These are phyloP conservation scores for Acrasis kona DNA, from an alignment of 78 protist species.

Conservation along the genomic window DNA sequence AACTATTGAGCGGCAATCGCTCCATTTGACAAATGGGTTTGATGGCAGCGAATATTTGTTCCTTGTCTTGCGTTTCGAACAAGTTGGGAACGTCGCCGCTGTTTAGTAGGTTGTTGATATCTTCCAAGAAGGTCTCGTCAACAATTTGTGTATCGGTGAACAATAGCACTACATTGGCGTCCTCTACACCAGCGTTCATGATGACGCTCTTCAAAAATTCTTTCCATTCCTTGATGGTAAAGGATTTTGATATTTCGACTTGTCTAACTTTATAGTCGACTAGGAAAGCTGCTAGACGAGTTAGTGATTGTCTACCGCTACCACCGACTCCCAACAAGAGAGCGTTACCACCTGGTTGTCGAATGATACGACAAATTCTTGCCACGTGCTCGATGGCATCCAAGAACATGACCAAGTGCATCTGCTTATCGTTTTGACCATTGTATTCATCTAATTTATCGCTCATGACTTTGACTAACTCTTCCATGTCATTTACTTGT, in stretches of 20 bases:
- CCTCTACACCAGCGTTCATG: conserved; percentile 46
- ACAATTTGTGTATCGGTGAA: conserved; percentile 83
- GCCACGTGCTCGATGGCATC: conserved; percentile 72
- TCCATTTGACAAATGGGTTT: conserved; percentile 13
- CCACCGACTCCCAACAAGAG: conserved; percentile 93
- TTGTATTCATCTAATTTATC: conserved; percentile 66
- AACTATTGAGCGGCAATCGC: conserved; percentile 43
- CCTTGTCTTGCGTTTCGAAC: conserved; percentile 45
- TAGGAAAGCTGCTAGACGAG: conserved; percentile 76
- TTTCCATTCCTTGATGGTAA: conserved; percentile 58
- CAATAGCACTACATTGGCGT: conserved; percentile 50
- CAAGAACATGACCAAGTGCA: conserved; percentile 72
- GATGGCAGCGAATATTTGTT: conserved; percentile 38
- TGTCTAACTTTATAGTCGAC: conserved; percentile 38
- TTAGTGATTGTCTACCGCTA: conserved; percentile 72
- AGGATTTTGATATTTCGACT: conserved; percentile 52
- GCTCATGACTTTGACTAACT: conserved; percentile 11
- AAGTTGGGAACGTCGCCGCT: conserved; percentile 85
- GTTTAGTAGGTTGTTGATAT: conserved; percentile 70
- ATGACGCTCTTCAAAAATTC: conserved; percentile 53
- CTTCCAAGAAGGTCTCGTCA: conserved; percentile 71
- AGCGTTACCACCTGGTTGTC: conserved; percentile 76
- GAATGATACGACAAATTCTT: conserved; percentile 67
- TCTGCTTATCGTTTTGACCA: neutral
- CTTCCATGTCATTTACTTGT: conserved; percentile 21